phyloP scores from a whole-genome alignment of 2,329 filamentous ascomycete genomes.

The Fonsecaea nubica region DNA sequence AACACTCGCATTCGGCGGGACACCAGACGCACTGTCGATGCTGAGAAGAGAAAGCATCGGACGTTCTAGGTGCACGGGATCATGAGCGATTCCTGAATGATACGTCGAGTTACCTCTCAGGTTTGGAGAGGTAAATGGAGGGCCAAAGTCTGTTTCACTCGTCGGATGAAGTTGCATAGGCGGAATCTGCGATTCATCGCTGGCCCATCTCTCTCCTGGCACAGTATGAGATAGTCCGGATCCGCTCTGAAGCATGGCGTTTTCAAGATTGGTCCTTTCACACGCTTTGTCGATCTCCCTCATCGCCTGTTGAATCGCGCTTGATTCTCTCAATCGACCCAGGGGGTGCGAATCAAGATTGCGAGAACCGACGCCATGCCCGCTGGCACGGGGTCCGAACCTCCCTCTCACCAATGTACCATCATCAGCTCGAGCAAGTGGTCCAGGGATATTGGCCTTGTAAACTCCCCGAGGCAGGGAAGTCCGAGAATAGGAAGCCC shows the following conservation, averaged over 20 bases:
- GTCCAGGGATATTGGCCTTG: slow-evolving; percentile 35
- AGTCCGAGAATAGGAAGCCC: slow-evolving; percentile 14
- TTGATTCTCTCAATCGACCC: slow-evolving; percentile 15
- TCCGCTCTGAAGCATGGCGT: not conserved
- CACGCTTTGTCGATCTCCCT: slow-evolving; percentile 33
- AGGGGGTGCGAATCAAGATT: slow-evolving; percentile 34
- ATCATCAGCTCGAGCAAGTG: slow-evolving; percentile 49
- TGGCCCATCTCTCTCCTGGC: not conserved
- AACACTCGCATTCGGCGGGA: not conserved
- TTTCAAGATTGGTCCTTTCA: slow-evolving; percentile 19
- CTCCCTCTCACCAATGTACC: slow-evolving; percentile 50
- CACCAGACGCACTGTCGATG: not conserved
- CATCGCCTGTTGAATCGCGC: slow-evolving; percentile 25
- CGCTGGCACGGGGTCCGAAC: slow-evolving; percentile 50
- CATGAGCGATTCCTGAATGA: not conserved
- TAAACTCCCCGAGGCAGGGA: slow-evolving; percentile 32
- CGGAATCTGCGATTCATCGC: not conserved
- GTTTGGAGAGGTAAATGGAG: not conserved
- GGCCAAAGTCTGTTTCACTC: not conserved
- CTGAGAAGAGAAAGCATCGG: not conserved
- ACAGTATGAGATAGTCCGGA: not conserved
- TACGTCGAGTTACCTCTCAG: not conserved
- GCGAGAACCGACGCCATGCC: slow-evolving; percentile 47
- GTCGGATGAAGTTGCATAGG: not conserved
- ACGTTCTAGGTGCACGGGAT: not conserved